phyloP scores from a whole-genome alignment of 169 alveolate genomes.

The Eimeria zaria region DNA sequence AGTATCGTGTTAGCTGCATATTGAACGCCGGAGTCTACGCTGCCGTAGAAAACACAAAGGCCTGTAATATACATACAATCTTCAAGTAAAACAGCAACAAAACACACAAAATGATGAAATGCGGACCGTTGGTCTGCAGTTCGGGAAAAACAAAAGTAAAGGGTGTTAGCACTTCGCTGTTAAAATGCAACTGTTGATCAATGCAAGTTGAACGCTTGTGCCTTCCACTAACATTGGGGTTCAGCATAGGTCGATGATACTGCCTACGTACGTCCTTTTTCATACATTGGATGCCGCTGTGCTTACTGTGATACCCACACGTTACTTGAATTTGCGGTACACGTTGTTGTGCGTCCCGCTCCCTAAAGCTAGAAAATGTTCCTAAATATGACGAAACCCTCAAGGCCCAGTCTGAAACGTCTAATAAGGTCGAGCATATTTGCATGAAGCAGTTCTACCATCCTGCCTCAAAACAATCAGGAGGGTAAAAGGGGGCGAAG shows the following conservation, averaged over 20 bases:
- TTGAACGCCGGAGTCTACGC: background rate
- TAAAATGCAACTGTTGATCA: background rate
- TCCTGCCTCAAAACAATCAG: background rate
- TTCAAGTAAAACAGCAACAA: background rate
- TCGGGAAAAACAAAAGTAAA: background rate
- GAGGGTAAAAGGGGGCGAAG: background rate
- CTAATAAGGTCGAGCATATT: background rate
- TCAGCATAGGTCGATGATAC: background rate
- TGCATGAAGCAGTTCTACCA: background rate
- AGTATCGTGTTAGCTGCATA: background rate
- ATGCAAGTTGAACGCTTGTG: background rate
- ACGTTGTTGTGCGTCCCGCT: background rate
- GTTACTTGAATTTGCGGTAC: background rate
- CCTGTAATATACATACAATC: background rate
- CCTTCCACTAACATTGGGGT: background rate
- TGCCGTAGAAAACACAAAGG: background rate
- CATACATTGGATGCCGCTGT: background rate
- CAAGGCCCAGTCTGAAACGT: background rate
- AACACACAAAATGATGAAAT: background rate
- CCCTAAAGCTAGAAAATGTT: background rate
- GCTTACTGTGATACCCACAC: background rate
- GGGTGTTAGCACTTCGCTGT: background rate
- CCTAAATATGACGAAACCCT: background rate
- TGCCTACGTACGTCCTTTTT: background rate
- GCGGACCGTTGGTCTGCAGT: background rate